Evolutionary conservation across 768 basidiomycete species (phyloP).

Genomic region (Krasilnikovozyma curviuscula): DNA sequence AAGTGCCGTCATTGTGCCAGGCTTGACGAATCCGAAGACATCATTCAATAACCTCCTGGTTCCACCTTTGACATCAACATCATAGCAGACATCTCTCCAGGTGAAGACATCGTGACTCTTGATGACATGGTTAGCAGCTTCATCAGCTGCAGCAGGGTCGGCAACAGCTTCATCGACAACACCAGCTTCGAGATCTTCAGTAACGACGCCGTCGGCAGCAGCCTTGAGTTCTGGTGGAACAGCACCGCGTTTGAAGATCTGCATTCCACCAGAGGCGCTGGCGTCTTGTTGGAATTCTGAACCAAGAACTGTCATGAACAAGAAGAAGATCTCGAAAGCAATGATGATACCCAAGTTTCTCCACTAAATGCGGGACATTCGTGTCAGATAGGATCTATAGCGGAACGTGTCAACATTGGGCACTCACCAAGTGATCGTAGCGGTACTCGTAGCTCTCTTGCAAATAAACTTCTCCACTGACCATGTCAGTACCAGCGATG

Average conservation of each 20-base stretch:
- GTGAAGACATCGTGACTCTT: slow-evolving; percentile 42
- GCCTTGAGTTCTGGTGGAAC: slow-evolving; percentile 22
- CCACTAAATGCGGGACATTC: slow-evolving; percentile 40
- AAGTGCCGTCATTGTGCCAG: slow-evolving; percentile 29
- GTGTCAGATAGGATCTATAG: no score
- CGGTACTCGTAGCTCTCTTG: slow-evolving; percentile 30
- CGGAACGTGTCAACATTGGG: no score
- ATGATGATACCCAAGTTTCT: slow-evolving; percentile 49
- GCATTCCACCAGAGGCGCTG: not conserved
- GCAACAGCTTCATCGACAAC: slow-evolving; percentile 28
- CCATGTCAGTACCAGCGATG: slow-evolving; percentile 17
- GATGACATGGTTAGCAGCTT: slow-evolving; percentile 24
- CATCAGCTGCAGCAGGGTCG: slow-evolving; percentile 35
- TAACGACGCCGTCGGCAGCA: slow-evolving; percentile 36
- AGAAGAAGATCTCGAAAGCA: slow-evolving; percentile 43
- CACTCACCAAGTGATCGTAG: slow-evolving; percentile 20
- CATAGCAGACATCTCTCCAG: slow-evolving; percentile 54
- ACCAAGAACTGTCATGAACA: slow-evolving; percentile 32
- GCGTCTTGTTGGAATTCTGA: slow-evolving; percentile 30
- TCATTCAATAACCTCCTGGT: slow-evolving; percentile 23
- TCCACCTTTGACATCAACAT: slow-evolving; percentile 27
- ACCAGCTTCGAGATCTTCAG: slow-evolving; percentile 35
- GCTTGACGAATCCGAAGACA: slow-evolving; percentile 28
- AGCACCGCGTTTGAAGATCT: slow-evolving; percentile 7
- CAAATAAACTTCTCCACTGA: slow-evolving; percentile 37